These are phyloP conservation scores for Talaromyces wortmannii DNA, from an alignment of 495 filamentous ascomycete genomes.

Conservation along the genomic window DNA sequence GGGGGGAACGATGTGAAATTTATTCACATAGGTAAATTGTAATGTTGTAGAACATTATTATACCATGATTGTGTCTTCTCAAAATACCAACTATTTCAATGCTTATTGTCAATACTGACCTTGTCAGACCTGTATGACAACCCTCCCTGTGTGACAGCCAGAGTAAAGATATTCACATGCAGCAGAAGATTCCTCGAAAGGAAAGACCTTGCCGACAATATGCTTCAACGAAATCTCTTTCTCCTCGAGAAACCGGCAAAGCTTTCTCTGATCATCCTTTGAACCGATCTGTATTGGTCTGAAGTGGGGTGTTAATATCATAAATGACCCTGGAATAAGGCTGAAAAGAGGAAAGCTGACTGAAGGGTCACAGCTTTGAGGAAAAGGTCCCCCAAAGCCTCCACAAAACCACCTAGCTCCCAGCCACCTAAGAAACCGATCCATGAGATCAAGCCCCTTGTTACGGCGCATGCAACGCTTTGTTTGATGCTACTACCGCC, in stretches of 20 bases:
- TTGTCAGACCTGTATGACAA: too few species aligned
- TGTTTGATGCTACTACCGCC: background rate
- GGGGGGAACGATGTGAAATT: background rate
- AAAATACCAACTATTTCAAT: slow-evolving; percentile 1
- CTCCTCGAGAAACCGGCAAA: slow-evolving; percentile 20
- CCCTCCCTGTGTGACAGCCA: slow-evolving; percentile 22
- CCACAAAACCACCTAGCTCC: background rate
- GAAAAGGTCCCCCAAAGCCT: background rate
- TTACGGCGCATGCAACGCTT: background rate
- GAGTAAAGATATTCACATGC: slow-evolving; percentile 21
- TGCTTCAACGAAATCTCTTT: slow-evolving; percentile 13
- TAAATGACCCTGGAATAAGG: background rate
- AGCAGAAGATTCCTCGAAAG: slow-evolving; percentile 17
- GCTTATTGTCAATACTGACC: too few species aligned
- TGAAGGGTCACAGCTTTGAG: background rate
- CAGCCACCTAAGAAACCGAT: slow-evolving; percentile 2
- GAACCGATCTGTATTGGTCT: slow-evolving; percentile 21
- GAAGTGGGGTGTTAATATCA: background rate
- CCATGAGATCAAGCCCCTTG: slow-evolving; percentile 2
- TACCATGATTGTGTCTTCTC: background rate
- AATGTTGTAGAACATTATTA: background rate
- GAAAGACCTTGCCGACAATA: slow-evolving; percentile 15
- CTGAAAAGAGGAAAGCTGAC: background rate
- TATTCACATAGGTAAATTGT: background rate
- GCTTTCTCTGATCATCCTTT: slow-evolving; percentile 12